Evolutionary conservation across 2,329 filamentous ascomycete species (phyloP).

Genomic region (Penicillium crustosum): DNA sequence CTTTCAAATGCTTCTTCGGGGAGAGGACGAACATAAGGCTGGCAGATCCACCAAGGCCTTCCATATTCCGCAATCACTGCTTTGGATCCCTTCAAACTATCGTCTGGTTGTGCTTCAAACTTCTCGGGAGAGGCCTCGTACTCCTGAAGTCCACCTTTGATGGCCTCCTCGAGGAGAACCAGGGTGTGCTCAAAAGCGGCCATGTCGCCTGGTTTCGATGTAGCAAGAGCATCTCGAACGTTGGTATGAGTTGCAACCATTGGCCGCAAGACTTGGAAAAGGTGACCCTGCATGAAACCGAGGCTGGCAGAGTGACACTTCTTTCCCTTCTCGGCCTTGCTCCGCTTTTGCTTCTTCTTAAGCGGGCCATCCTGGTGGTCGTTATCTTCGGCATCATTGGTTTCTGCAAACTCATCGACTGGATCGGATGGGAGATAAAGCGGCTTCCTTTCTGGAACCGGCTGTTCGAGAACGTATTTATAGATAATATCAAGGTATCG

Average conservation of each 20-base stretch:
- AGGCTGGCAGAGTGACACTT: slow-evolving; percentile 64
- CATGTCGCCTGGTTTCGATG: slow-evolving; percentile 68
- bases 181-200: slow-evolving; percentile 75
- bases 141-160: slow-evolving; percentile 70
- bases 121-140: slow-evolving; percentile 52
- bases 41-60: slow-evolving; percentile 85
- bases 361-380: slow-evolving; percentile 51
- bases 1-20: slow-evolving; percentile 84
- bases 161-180: slow-evolving; percentile 69
- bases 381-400: slow-evolving; percentile 30
- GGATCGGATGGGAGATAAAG: slow-evolving; percentile 67
- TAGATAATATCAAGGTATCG: slow-evolving; percentile 91
- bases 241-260: slow-evolving; percentile 78
- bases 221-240: slow-evolving; percentile 80
- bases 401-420: slow-evolving; percentile 24
- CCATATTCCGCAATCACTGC: slow-evolving; percentile 71
- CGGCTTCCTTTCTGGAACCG: slow-evolving; percentile 63
- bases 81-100: slow-evolving; percentile 45
- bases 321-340: slow-evolving; percentile 39
- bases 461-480: slow-evolving; percentile 67
- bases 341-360: slow-evolving; percentile 47
- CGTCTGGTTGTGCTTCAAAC: slow-evolving; percentile 36
- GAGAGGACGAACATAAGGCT: slow-evolving; percentile 81
- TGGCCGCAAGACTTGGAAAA: slow-evolving; percentile 86
- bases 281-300: slow-evolving; percentile 79